Conservation (phyloP, 805 yeast species). For the Tetrapisispora iriomotensis region DNA sequence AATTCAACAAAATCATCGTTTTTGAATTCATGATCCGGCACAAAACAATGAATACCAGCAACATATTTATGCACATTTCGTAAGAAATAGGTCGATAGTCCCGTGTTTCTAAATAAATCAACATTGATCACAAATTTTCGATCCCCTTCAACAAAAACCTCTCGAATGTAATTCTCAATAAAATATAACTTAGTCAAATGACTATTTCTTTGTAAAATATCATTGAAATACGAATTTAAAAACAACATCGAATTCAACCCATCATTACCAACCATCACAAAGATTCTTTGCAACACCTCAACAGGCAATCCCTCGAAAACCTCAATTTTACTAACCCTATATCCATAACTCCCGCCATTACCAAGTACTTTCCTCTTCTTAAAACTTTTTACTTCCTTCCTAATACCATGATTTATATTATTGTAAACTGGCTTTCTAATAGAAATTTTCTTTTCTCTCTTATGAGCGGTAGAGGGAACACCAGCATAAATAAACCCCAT, state of each 20-base stretch:
- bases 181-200: conserved; percentile 5
- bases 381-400: not conserved
- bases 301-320: conserved; percentile 5
- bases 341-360: not conserved
- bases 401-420: too few relatives aligned
- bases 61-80: not conserved
- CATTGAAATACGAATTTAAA: conserved; percentile 12
- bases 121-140: conserved; percentile 2
- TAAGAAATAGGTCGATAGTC: conserved; percentile 5
- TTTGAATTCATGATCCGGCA: not conserved
- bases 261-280: conserved; percentile 4
- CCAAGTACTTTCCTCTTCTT: not conserved
- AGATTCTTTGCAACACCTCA: conserved; percentile 12
- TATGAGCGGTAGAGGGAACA: conserved; percentile 1
- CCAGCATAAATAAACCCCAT: conserved; percentile 2
- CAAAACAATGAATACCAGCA: not conserved
- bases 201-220: conserved; percentile 10
- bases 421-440: not conserved
- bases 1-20: too few relatives aligned
- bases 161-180: conserved; percentile 4
- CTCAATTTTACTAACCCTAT: not conserved
- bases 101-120: conserved; percentile 5
- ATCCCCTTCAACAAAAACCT: not conserved
- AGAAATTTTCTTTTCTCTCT: not conserved
- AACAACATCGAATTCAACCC: conserved; percentile 1